phyloP scores from a whole-genome alignment of 1,284 basidiomycete species.

The Rhodotorula glutinis region DNA sequence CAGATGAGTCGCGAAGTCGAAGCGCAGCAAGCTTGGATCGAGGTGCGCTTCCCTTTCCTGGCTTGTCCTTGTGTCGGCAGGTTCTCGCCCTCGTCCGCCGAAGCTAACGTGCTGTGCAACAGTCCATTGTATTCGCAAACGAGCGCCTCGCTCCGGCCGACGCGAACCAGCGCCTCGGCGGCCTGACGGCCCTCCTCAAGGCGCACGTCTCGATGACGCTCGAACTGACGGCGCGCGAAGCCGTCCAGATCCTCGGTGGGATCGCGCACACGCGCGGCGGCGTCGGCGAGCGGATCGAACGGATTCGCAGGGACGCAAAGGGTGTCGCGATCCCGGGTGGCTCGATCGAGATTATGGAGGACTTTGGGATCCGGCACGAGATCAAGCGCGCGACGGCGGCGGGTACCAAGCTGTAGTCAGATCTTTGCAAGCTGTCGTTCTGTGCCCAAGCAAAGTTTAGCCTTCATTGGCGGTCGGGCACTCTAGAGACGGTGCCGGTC shows the following conservation, averaged over 20 bases:
- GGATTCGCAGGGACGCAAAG: slow-evolving; percentile 30
- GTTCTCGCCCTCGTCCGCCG: too few relatives aligned
- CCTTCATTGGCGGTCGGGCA: too few relatives aligned
- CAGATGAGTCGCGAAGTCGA: slow-evolving; percentile 42
- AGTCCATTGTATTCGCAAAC: slow-evolving; percentile 35
- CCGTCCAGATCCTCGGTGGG: slow-evolving; percentile 43
- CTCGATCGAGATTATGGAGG: slow-evolving; percentile 38
- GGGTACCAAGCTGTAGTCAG: slow-evolving; percentile 9
- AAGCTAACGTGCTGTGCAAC: too few relatives aligned
- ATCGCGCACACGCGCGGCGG: slow-evolving; percentile 41
- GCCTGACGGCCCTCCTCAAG: slow-evolving; percentile 44
- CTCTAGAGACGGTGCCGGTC: too few relatives aligned
- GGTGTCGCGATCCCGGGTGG: slow-evolving; percentile 29
- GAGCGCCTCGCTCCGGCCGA: slow-evolving; percentile 29
- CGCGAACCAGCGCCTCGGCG: slow-evolving; percentile 37
- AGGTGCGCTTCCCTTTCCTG: slow-evolving; percentile 12
- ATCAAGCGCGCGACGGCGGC: slow-evolving; percentile 14
- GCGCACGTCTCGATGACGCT: slow-evolving; percentile 41
- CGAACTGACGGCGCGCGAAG: slow-evolving; percentile 40
- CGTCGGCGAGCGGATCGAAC: slow-evolving; percentile 40
- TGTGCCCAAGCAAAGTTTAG: too few relatives aligned
- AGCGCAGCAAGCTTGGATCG: slow-evolving; percentile 37
- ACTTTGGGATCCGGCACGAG: slow-evolving; percentile 35
- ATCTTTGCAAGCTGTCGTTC: too few relatives aligned
- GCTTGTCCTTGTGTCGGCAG: background rate